Evolutionary conservation across 495 filamentous ascomycete species (phyloP).

Genomic region (Talaromyces adpressus): DNA sequence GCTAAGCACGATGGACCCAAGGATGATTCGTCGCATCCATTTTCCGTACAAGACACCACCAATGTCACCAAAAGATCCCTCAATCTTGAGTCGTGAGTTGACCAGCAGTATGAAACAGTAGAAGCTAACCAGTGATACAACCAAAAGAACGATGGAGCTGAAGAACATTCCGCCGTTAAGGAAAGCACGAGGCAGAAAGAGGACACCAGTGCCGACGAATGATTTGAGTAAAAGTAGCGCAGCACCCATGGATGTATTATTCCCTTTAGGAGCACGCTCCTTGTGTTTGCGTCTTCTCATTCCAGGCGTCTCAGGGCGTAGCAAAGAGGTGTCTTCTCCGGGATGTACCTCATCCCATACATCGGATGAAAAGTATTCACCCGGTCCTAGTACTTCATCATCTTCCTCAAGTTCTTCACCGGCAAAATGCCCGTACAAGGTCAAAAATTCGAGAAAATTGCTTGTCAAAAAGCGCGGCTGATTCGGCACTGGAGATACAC

Average conservation of each 20-base stretch:
- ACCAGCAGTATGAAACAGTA: conserved; percentile 95
- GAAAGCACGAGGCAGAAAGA: conserved; percentile 89
- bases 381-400: conserved; percentile 74
- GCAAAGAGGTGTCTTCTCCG: conserved; percentile 74
- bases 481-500: conserved; percentile 28
- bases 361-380: conserved; percentile 78
- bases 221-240: conserved; percentile 84
- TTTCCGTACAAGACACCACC: conserved; percentile 87
- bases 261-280: conserved; percentile 61
- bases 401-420: conserved; percentile 95
- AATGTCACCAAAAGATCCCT: conserved; percentile 93
- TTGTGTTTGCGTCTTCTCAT: conserved; percentile 65
- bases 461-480: conserved; percentile 68
- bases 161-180: conserved; percentile 97
- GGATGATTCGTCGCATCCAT: conserved; percentile 80
- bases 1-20: conserved; percentile 83
- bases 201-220: conserved; percentile 95
- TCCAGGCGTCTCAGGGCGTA: conserved; percentile 57
- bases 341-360: conserved; percentile 62
- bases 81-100: conserved; percentile 72
- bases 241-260: conserved; percentile 64
- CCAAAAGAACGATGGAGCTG: conserved; percentile 80
- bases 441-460: conserved; percentile 92
- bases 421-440: conserved; percentile 93
- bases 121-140: conserved; percentile 78